Percentiles rank a stretch among this genome's conserved stretches.
Conservation (phyloP, 2,329 filamentous ascomycete genomes). For the Fusarium coffeatum region DNA sequence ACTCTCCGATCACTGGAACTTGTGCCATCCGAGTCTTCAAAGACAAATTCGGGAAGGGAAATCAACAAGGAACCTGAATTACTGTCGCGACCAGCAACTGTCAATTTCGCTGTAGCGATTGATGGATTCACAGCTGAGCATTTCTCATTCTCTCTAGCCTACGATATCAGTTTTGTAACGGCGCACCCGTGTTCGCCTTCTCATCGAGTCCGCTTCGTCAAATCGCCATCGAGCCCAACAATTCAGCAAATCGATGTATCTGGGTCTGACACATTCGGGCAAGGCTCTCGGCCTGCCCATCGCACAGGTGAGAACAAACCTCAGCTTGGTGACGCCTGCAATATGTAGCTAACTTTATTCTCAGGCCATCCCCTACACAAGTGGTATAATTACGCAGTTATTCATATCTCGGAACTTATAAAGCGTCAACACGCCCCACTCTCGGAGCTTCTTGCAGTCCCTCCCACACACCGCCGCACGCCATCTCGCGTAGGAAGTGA, state of each 20-base stretch:
- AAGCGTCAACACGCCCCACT: conserved; percentile 59
- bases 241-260: conserved; percentile 68
- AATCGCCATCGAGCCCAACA: conserved; percentile 69
- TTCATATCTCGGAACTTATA: conserved; percentile 69
- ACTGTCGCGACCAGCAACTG: conserved; percentile 50
- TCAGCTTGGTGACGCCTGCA: background rate
- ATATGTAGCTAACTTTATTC: conserved; percentile 22
- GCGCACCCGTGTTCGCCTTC: conserved; percentile 73
- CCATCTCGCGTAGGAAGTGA: conserved; percentile 45
- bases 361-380: conserved; percentile 73
- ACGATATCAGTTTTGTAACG: conserved; percentile 74
- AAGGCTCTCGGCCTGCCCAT: conserved; percentile 59
- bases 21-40: conserved; percentile 57
- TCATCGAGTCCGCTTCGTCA: conserved; percentile 66
- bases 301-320: conserved; percentile 56
- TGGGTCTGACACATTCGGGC: conserved; percentile 57
- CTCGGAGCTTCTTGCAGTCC: conserved; percentile 57
- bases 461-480: conserved; percentile 48
- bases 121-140: conserved; percentile 56
- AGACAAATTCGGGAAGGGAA: conserved; percentile 50
- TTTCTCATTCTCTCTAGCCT: conserved; percentile 60
- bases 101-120: conserved; percentile 52
- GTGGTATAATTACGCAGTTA: conserved; percentile 68
- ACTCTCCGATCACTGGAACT: conserved; percentile 65
- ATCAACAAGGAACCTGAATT: conserved; percentile 48